phyloP scores from a whole-genome alignment of 2,329 filamentous ascomycete species.

The Neofusicoccum ribis region DNA sequence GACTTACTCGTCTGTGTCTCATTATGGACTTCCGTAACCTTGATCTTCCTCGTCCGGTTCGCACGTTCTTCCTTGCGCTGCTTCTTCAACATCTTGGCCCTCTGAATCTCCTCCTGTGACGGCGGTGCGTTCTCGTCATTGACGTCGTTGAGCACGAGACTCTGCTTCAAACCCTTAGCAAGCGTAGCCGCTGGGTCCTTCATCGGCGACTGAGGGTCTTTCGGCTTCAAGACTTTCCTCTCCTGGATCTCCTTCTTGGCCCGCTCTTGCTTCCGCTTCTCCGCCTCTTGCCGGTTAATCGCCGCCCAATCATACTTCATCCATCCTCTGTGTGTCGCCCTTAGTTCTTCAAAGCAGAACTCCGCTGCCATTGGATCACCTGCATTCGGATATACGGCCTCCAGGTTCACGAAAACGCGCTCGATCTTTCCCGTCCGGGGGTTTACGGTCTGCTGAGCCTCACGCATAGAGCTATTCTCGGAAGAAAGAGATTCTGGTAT shows the following conservation, averaged over 20 bases:
- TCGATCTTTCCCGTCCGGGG: slow-evolving; percentile 80
- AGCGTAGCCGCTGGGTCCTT: slow-evolving; percentile 6
- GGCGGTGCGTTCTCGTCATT: slow-evolving; percentile 52
- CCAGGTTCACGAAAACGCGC: slow-evolving; percentile 82
- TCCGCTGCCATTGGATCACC: slow-evolving; percentile 68
- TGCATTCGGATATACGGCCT: slow-evolving; percentile 78
- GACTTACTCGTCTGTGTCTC: slow-evolving; percentile 88
- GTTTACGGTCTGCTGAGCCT: slow-evolving; percentile 79
- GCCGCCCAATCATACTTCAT: slow-evolving; percentile 55
- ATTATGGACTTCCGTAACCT: slow-evolving; percentile 70
- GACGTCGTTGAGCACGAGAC: slow-evolving; percentile 17
- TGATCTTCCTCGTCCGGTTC: slow-evolving; percentile 60
- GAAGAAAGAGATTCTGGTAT: slow-evolving; percentile 39
- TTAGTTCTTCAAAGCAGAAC: slow-evolving; percentile 87
- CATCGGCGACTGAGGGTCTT: not conserved
- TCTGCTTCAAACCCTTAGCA: slow-evolving; percentile 16
- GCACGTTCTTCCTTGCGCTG: slow-evolving; percentile 50
- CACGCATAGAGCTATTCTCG: slow-evolving; percentile 66
- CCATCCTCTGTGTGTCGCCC: slow-evolving; percentile 74
- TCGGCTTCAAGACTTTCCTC: slow-evolving; percentile 13
- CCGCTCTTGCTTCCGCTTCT: slow-evolving; percentile 18
- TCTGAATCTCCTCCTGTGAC: slow-evolving; percentile 52
- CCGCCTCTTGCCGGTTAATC: slow-evolving; percentile 31
- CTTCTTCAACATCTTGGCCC: slow-evolving; percentile 56
- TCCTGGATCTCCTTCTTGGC: slow-evolving; percentile 4